Evolutionary conservation across 495 filamentous ascomycete genomes (phyloP), one percentile per base, ranked within the genome.

Genomic region (Penicillium roqueforti): DNA sequence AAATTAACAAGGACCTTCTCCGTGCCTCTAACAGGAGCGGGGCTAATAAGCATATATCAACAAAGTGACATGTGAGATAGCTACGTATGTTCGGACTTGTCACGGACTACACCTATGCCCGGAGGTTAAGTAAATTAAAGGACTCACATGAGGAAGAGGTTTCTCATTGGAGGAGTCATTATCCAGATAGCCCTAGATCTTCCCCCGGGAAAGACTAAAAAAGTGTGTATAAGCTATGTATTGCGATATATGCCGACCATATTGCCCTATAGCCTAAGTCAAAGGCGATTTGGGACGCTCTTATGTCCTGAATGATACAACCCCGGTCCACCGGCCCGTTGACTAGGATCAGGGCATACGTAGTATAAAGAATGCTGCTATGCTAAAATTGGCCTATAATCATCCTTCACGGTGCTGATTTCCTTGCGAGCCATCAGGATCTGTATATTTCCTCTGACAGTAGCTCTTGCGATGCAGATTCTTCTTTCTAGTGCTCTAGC

Each of bases 1-100:
- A 61, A 55, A 52, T 26, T 32, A 62, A 52, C 59, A 62, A 56
- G 59, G 59, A 55, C 47, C 26, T 23, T 23, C 44, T 59, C 56
- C 59, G 56, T 26, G 37, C 14, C 46, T 31, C 43, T 18, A 22
- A 18, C 22, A 44, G 39, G 39, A 42, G 29, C 22, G 29, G 38
- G 19, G 31, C 13, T 26, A 25, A 36, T 7, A 16, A 43, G 14
- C 16, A 36, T 14, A 36, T 8, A n/a, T n/a, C n/a, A 36, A 7
- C 14, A 1, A 41, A 19, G 28, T 3, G 11, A 28, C n/a, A 11
- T 18, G 11, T 1, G n/a, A 26, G n/a, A 19, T 36, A 14, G 6
- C 20, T 26, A 36, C 4, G 37, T 29, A 36, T 44, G 18, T 13
- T 6, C 6, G 6, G 50, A 36, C 28, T 52, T 25, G 20, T 32